These are phyloP conservation scores for Pseudogymnoascus sp. DNA, from an alignment of 2,329 filamentous ascomycete genomes.

Conservation along the genomic window DNA sequence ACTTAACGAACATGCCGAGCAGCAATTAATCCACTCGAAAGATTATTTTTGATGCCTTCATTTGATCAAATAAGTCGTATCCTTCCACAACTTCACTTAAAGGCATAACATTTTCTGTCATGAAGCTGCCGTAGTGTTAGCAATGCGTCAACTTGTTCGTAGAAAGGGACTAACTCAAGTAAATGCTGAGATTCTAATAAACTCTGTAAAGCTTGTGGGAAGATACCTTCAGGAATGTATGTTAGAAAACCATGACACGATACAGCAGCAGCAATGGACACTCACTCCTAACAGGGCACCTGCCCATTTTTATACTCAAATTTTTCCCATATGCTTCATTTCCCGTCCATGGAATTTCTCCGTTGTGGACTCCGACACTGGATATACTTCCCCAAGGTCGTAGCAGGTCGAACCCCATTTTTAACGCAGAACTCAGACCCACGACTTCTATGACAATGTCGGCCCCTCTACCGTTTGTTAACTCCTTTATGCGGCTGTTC, in stretches of 20 bases:
- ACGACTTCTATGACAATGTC: slow-evolving; percentile 51
- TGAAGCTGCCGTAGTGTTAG: slow-evolving; percentile 44
- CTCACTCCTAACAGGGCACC: slow-evolving; percentile 53
- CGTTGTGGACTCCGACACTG: slow-evolving; percentile 42
- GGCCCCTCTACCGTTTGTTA: slow-evolving; percentile 42
- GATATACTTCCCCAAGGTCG: slow-evolving; percentile 42
- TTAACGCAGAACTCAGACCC: slow-evolving; percentile 32
- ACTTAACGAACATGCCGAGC: not conserved
- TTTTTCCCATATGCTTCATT: slow-evolving; percentile 49
- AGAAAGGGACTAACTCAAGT: slow-evolving; percentile 45
- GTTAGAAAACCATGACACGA: not conserved
- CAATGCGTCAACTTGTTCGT: not conserved
- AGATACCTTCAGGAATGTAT: slow-evolving; percentile 35
- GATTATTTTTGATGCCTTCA: slow-evolving; percentile 64
- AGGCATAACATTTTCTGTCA: slow-evolving; percentile 65
- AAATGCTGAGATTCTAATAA: slow-evolving; percentile 56
- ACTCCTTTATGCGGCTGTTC: slow-evolving; percentile 18
- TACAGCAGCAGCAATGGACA: slow-evolving; percentile 31
- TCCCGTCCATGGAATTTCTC: slow-evolving; percentile 40
- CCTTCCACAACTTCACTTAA: slow-evolving; percentile 54
- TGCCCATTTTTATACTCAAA: slow-evolving; percentile 61
- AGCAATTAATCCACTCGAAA: slow-evolving; percentile 34
- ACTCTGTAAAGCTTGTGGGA: slow-evolving; percentile 54
- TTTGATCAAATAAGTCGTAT: slow-evolving; percentile 61
- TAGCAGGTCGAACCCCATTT: slow-evolving; percentile 41